Percentiles rank a stretch among this genome's conserved stretches.
Evolutionary conservation across 805 yeast genomes (phyloP).

Genomic region (Hyphopichia homilentoma): DNA sequence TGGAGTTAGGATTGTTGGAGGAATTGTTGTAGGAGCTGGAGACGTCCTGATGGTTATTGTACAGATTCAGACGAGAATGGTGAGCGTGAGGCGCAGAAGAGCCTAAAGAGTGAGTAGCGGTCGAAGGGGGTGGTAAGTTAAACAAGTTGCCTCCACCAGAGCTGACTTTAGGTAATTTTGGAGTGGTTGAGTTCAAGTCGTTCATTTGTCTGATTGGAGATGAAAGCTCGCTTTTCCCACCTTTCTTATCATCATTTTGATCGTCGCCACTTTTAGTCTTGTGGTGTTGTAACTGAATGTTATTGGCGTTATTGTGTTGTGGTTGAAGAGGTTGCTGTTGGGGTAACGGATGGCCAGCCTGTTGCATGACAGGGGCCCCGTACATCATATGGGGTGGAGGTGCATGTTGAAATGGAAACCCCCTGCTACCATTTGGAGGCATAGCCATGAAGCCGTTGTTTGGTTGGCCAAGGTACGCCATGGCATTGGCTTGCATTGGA

Average conservation of each 20-base stretch:
- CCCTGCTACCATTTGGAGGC: conserved; percentile 2
- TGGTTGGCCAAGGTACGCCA: conserved; percentile 15
- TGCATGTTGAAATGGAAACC: conserved; percentile 10
- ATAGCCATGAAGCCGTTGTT: conserved; percentile 7
- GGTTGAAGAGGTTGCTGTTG: conserved; percentile 7
- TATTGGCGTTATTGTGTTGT: conserved; percentile 5
- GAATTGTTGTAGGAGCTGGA: conserved; percentile 1
- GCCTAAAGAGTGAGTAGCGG: conserved; percentile 7
- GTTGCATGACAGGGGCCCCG: conserved; percentile 16
- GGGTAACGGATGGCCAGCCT: too few relatives aligned
- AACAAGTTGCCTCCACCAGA: conserved; percentile 18
- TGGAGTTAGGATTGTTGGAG: conserved; percentile 9
- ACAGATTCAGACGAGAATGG: conserved; percentile 29
- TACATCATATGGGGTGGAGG: conserved; percentile 20
- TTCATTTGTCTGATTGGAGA: conserved; percentile 27
- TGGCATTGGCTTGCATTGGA: conserved; percentile 18
- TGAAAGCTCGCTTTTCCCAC: conserved; percentile 35
- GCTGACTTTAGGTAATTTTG: conserved; percentile 29
- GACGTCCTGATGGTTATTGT: conserved; percentile 12
- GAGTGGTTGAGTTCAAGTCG: conserved; percentile 19
- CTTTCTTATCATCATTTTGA: conserved; percentile 7
- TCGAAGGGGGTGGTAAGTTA: conserved; percentile 30
- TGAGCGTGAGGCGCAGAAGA: conserved; percentile 16
- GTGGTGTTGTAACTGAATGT: conserved; percentile 5
- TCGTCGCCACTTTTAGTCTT: conserved; percentile 3